Conservation (phyloP, 1,284 basidiomycete species). For the Microbotryomycetes sp. region DNA sequence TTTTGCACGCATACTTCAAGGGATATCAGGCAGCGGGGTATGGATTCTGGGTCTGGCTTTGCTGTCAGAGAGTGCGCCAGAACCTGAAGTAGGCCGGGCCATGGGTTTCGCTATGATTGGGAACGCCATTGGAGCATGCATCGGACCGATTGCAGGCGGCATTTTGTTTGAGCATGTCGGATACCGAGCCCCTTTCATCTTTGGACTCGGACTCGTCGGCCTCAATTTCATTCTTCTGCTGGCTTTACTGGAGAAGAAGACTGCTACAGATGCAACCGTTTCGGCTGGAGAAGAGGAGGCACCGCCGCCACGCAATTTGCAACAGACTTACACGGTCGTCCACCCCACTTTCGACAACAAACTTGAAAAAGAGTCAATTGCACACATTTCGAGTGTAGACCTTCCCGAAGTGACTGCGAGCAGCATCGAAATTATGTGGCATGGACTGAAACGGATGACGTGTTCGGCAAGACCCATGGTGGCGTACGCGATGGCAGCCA, state of each 20-base stretch:
- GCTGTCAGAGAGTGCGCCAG: constrained; percentile 24
- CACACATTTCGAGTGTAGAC: background rate
- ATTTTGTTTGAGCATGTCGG: constrained; percentile 31
- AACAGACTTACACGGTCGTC: background rate
- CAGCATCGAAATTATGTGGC: background rate
- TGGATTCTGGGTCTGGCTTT: constrained; percentile 34
- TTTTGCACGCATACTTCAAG: constrained; percentile 35
- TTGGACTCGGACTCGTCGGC: constrained; percentile 29
- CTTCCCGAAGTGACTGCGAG: background rate
- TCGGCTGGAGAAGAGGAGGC: constrained; percentile 25
- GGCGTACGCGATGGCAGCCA: constrained; percentile 10
- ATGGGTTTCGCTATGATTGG: constrained; percentile 36
- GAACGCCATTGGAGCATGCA: constrained; percentile 20
- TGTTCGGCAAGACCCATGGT: constrained; percentile 15
- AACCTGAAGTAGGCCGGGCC: constrained; percentile 16
- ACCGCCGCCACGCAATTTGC: constrained; percentile 5
- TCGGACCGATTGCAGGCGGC: constrained; percentile 30
- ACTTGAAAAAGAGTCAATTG: background rate
- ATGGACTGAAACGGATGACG: background rate
- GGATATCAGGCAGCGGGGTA: constrained; percentile 32
- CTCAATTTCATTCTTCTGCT: constrained; percentile 32
- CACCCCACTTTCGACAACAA: background rate
- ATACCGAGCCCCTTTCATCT: constrained; percentile 36
- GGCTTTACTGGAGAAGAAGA: constrained; percentile 34
- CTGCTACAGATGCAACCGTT: constrained; percentile 13